These are phyloP conservation scores for Syzygium jambos DNA, from an alignment of 345 rosid genomes.

Conservation along the genomic window DNA sequence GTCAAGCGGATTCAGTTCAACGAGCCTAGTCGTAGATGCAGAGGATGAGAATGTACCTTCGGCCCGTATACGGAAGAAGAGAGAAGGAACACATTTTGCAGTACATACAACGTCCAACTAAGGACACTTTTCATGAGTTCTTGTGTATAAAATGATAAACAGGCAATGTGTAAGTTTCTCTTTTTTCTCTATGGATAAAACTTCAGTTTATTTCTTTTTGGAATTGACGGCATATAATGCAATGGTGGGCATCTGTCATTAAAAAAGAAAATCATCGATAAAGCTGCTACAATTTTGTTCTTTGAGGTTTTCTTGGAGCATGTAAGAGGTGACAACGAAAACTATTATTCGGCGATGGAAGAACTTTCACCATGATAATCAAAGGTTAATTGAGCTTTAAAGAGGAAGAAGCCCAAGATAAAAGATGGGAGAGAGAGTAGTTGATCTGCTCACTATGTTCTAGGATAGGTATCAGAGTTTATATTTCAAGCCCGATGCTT, in stretches of 20 bases:
- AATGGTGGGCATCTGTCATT: neutral
- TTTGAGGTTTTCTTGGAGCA: neutral
- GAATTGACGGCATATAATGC: neutral
- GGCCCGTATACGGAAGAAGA: neutral
- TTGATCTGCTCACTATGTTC: neutral
- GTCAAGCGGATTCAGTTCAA: neutral
- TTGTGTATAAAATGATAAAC: neutral
- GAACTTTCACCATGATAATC: neutral
- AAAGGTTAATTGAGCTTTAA: neutral
- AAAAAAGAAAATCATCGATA: neutral
- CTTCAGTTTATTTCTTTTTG: neutral
- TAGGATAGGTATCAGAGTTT: neutral
- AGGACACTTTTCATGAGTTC: neutral
- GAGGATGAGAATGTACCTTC: neutral
- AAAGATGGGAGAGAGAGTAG: neutral
- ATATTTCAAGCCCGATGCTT: neutral
- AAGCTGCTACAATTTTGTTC: neutral
- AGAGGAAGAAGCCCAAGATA: neutral
- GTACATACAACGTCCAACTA: neutral
- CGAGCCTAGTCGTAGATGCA: neutral
- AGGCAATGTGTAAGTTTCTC: neutral
- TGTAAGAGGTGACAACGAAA: neutral
- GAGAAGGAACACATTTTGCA: neutral
- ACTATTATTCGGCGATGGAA: neutral
- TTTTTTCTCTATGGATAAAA: neutral